Evolutionary conservation across 2,329 filamentous ascomycete species (phyloP), one percentile per base, ranked within the genome.

Genomic region (Trichoderma harzianum): DNA sequence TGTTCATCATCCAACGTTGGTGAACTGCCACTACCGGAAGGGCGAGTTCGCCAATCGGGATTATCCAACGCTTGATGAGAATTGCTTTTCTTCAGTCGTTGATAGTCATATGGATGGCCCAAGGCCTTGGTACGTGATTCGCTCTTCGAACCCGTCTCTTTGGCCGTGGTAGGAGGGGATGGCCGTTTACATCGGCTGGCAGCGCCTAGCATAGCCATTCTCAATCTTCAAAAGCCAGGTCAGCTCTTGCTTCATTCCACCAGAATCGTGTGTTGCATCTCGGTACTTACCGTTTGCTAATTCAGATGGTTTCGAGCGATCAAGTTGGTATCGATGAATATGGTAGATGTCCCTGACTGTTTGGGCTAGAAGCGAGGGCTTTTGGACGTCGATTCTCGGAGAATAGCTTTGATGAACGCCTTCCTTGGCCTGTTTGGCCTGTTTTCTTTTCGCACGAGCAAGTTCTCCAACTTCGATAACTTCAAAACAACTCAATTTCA

Each of bases 1-100:
- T 53, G 24, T 12, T 64, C 55, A 5, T 21, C n/a, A 18, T 34
- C 55, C 8, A 62, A 53, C 16, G 65, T 65, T 10, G 63, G 67
- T 10, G 57, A 71, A 21, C 62, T 69, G 3, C 57, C 66, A 5
- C 73, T 69, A 10, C 74, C 73, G 11, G 74, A 62, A 12, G 36
- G 72, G 36, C 80, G 79, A 32, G 73, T 74, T 36, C 80, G 78
- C 80, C 80, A 82, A 63, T 82, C 76, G 16, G 79, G 79, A 32
- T 82, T 80, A 28, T 76, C 79, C 77, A 82, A 78, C 28, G 80
- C 80, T 72, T 80, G 77, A 71, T 80, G 77, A 8, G 72, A 64
- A 51, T 78, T 60, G 18, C 62, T 43, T n/a, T 58, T 72, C 39
- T 58, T 69, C 53, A 72, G 30, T 21, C 47, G 68, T 14, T 72